Percentiles rank a stretch among this genome's conserved stretches.
These are phyloP conservation scores for Phellinidium pouzarii DNA, from an alignment of 1,284 basidiomycete genomes.

Conservation along the genomic window DNA sequence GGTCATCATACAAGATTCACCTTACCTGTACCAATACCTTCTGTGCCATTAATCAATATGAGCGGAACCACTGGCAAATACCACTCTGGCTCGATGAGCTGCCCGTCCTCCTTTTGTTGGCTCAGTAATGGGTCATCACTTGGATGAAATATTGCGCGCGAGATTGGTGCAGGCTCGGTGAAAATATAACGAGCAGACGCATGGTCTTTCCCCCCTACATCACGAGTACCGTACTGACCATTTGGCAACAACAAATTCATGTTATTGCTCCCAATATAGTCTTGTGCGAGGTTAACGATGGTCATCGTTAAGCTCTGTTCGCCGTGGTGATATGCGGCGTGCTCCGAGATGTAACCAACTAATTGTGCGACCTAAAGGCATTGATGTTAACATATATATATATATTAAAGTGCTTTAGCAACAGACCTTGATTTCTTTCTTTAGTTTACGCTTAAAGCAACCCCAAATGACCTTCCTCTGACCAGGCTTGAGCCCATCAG, in stretches of 20 bases:
- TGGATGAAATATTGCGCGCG: conserved; percentile 77
- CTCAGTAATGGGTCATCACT: conserved; percentile 83
- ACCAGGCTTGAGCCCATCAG: conserved; percentile 97
- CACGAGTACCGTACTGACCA: conserved; percentile 96
- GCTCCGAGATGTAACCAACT: conserved; percentile 90
- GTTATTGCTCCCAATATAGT: conserved; percentile 96
- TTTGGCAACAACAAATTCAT: conserved; percentile 85
- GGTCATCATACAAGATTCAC: not conserved
- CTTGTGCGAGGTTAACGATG: conserved; percentile 92
- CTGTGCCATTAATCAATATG: conserved; percentile 89
- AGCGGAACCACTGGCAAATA: conserved; percentile 91
- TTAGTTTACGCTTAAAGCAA: conserved; percentile 93
- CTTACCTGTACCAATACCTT: conserved; percentile 95
- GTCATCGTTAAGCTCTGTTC: conserved; percentile 84
- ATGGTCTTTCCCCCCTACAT: conserved; percentile 88
- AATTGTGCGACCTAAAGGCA: conserved; percentile 79
- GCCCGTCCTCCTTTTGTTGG: conserved; percentile 85
- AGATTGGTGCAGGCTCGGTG: conserved; percentile 77
- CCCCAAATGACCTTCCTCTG: conserved; percentile 96
- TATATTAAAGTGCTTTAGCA: not conserved
- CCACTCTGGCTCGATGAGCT: conserved; percentile 89
- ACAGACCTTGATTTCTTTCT: conserved; percentile 82
- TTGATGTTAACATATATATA: conserved; percentile 1
- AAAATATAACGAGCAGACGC: conserved; percentile 97
- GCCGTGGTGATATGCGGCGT: conserved; percentile 96